Conservation (phyloP, 2,329 filamentous ascomycete genomes). For the Fusarium fujikuroi region DNA sequence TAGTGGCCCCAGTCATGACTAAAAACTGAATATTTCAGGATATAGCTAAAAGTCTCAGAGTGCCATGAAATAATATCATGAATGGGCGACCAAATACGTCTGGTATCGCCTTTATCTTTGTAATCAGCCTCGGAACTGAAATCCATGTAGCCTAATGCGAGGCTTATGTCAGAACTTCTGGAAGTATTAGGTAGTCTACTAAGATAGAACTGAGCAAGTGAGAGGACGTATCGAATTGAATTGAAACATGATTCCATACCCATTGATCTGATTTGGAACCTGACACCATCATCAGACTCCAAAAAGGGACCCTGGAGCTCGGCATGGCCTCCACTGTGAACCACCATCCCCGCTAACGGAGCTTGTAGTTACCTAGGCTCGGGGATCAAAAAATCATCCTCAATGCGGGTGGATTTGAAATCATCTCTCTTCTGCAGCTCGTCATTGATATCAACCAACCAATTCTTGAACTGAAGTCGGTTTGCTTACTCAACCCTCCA, state of each 20-base stretch:
- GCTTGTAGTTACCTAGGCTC: conserved; percentile 1
- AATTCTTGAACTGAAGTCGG: conserved; percentile 2
- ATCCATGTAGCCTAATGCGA: background rate
- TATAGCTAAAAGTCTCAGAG: background rate
- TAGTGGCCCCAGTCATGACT: background rate
- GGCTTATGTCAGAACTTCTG: background rate
- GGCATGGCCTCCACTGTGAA: conserved; percentile 1
- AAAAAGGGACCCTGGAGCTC: conserved; percentile 8
- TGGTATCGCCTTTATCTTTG: background rate
- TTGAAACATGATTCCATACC: conserved; percentile 29
- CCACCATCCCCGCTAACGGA: conserved; percentile 26
- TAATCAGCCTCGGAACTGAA: conserved; percentile 1
- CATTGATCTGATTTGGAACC: conserved; percentile 5
- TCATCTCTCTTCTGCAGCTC: conserved; percentile 34
- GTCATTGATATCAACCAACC: conserved; percentile 21
- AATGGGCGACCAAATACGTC: background rate
- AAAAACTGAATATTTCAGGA: background rate
- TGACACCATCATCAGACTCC: background rate
- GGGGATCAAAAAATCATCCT: conserved; percentile 35
- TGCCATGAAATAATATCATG: background rate
- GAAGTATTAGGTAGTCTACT: background rate
- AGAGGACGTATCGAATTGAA: background rate
- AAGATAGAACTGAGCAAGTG: background rate
- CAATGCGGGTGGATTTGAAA: conserved; percentile 41
- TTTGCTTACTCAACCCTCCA: conserved; percentile 41